Base-by-base conservation (phyloP, 2,329 filamentous ascomycete genomes). In the Fusarium clavum region DNA sequence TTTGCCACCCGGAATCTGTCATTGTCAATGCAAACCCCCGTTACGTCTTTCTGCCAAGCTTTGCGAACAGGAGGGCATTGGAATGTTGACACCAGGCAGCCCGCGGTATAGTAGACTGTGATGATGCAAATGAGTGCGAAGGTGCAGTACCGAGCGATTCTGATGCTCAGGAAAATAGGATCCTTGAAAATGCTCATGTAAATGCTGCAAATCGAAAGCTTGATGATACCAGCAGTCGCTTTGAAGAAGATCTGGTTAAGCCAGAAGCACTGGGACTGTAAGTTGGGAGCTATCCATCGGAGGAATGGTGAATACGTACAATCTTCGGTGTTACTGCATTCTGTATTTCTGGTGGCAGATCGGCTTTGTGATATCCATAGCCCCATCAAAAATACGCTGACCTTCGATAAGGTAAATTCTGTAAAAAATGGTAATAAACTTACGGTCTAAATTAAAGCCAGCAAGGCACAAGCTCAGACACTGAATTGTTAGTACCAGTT, bases 221-320 rank as follows among this genome's bases (percentile, higher is more conserved):
- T 61, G 3, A 61, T 29, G 2, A 48, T 10, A 3, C 53, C 34
- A 0, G 57, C 57, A 1, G 43, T 27, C 2, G 57, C 51, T 8
- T 60, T 60, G 20, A 57, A 60, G 18, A 60, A 57, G 14, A 61
- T 22, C 14, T 61, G 57, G 16, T 61, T 58, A 0, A 61, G 57
- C 53, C 34, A 61, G 53, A 61, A 61, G 25, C 53, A 61, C 57
- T 61, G 32, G 1, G 0, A 34, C 6, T 20, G 6, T 61, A 5
- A 57, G 43, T 3, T 9, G 6, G 12, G 2, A 20, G 16, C 5
- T 10, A 34, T 34, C 32, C 8, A 11, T 18, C 6, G 10, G 10
- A 5, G 6, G 3, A 6, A 8, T 3, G 13, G 8, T 18, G 2
- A 9, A 29, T 10, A 47, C 40, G 4, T 48, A 61, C 41, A 43